These are phyloP conservation scores for Quercus tomentella DNA, from an alignment of 331 rosid genomes.

Conservation along the genomic window DNA sequence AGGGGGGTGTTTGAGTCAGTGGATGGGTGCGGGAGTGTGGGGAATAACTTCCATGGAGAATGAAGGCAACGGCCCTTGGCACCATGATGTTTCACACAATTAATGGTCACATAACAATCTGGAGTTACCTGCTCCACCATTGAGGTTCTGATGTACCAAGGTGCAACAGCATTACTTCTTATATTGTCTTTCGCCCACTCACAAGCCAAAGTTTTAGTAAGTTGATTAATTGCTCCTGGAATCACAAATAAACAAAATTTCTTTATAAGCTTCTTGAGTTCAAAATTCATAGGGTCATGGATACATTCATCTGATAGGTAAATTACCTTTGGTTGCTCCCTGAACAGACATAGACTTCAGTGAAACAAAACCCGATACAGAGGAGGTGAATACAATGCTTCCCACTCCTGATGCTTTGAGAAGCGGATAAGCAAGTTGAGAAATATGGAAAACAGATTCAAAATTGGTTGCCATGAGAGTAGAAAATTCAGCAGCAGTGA, in stretches of 20 bases:
- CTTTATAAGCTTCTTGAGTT: neutral
- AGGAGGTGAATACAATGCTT: slow-evolving; percentile 64
- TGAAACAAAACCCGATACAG: slow-evolving; percentile 54
- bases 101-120: slow-evolving; percentile 3
- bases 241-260: slow-evolving; percentile 15
- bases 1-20: neutral
- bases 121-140: slow-evolving; percentile 56
- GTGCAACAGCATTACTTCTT: slow-evolving; percentile 63
- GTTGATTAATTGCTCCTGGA: slow-evolving; percentile 58
- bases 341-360: slow-evolving; percentile 56
- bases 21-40: neutral
- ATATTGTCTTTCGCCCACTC: slow-evolving; percentile 71
- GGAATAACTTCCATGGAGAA: neutral
- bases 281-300: neutral
- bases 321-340: slow-evolving; percentile 56
- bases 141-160: slow-evolving; percentile 66
- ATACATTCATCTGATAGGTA: neutral
- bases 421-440: slow-evolving; percentile 71
- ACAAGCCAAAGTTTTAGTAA: slow-evolving; percentile 55
- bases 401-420: slow-evolving; percentile 65
- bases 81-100: neutral
- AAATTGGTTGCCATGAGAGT: slow-evolving; percentile 53
- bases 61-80: neutral
- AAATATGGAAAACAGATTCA: slow-evolving; percentile 55
- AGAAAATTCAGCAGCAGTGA: slow-evolving; percentile 47